Conservation (phyloP, 768 basidiomycete genomes). For the Boletellus emodensis region DNA sequence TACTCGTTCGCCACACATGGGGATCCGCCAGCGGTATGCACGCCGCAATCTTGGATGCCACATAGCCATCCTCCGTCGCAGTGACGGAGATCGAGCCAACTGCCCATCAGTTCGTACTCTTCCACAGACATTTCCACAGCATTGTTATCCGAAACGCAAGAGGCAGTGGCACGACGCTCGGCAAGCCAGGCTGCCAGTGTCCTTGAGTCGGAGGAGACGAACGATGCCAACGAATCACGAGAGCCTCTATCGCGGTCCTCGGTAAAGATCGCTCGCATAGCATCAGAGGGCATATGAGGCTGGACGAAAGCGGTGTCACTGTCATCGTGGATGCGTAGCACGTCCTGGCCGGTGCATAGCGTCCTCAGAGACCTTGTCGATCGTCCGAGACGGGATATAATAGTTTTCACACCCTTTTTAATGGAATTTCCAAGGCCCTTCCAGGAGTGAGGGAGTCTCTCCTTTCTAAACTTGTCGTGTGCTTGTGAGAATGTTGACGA, state of each 20-base stretch:
- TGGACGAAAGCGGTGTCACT: background rate
- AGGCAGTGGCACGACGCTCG: constrained; percentile 32
- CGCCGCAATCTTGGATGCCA: constrained; percentile 25
- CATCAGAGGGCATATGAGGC: background rate
- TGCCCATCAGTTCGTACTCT: constrained; percentile 46
- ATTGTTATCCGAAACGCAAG: constrained; percentile 24
- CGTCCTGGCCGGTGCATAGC: constrained; percentile 6
- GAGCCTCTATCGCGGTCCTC: constrained; percentile 11
- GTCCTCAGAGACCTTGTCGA: constrained; percentile 13
- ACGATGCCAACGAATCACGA: constrained; percentile 25
- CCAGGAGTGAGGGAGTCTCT: constrained; percentile 25
- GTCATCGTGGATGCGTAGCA: constrained; percentile 10
- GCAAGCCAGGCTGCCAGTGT: constrained; percentile 37
- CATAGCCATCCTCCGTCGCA: constrained; percentile 26
- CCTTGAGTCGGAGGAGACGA: constrained; percentile 33
- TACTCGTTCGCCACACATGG: constrained; percentile 25
- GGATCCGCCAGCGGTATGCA: constrained; percentile 33
- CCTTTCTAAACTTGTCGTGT: constrained; percentile 18
- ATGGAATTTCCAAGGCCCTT: constrained; percentile 32
- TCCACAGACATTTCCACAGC: constrained; percentile 38
- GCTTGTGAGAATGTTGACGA: constrained; percentile 19
- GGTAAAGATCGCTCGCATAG: constrained; percentile 1
- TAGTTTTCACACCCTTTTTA: constrained; percentile 21
- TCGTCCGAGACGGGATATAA: constrained; percentile 17
- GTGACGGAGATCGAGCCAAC: constrained; percentile 38